phyloP scores from a whole-genome alignment of 2,329 filamentous ascomycete species.

The Aspergillus sergii region DNA sequence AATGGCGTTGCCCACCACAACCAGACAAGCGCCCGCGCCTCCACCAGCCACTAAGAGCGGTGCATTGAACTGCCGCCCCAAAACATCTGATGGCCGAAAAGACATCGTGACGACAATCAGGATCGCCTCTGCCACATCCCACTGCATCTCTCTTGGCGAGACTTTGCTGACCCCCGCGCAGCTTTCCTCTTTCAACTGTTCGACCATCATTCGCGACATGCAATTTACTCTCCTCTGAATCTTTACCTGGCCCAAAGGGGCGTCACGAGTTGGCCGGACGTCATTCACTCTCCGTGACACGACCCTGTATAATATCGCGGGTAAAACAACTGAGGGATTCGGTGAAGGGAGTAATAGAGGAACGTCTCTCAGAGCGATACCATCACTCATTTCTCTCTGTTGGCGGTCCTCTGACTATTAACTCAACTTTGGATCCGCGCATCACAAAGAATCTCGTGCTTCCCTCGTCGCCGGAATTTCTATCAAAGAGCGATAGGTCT shows the following conservation, averaged over 20 bases:
- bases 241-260: constrained; percentile 23
- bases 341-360: background rate
- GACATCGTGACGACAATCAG: constrained; percentile 15
- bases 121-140: constrained; percentile 8
- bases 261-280: constrained; percentile 26
- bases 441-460: constrained; percentile 13
- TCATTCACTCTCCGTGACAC: constrained; percentile 24
- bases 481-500: constrained; percentile 1
- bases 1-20: constrained; percentile 37
- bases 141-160: constrained; percentile 2
- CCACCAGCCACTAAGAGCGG: constrained; percentile 24
- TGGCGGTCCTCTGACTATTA: background rate
- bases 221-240: constrained; percentile 22
- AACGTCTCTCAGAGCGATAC: background rate
- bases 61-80: constrained; percentile 14
- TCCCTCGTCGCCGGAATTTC: constrained; percentile 13
- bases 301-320: constrained; percentile 1
- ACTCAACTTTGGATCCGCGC: constrained; percentile 2
- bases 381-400: background rate
- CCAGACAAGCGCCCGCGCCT: constrained; percentile 25
- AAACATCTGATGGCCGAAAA: constrained; percentile 25
- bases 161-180: constrained; percentile 6
- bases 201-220: constrained; percentile 21
- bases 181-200: constrained; percentile 10
- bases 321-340: background rate